These are phyloP conservation scores for Panicum hallii DNA, from an alignment of 202 grass and related monocot genomes.

Conservation along the genomic window DNA sequence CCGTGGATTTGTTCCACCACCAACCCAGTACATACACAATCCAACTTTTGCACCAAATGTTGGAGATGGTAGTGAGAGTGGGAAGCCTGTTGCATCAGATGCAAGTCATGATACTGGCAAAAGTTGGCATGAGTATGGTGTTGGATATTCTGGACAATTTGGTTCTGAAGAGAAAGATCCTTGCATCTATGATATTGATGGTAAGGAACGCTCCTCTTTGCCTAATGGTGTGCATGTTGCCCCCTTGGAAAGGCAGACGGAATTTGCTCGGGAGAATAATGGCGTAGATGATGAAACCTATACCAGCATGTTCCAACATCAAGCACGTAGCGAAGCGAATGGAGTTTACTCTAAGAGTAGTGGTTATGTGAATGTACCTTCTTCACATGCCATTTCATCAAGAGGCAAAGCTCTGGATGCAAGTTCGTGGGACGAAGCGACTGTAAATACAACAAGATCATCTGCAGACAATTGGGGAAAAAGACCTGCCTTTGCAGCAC, in stretches of 20 bases:
- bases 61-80: constrained; percentile 52
- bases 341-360: constrained; percentile 49
- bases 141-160: constrained; percentile 56
- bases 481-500: constrained; percentile 53
- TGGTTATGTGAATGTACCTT: constrained; percentile 47
- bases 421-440: constrained; percentile 60
- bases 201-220: constrained; percentile 56
- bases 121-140: constrained; percentile 52
- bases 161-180: constrained; percentile 50
- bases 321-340: constrained; percentile 49
- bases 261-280: constrained; percentile 51
- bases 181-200: constrained; percentile 56
- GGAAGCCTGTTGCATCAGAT: constrained; percentile 48
- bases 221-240: constrained; percentile 45
- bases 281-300: constrained; percentile 57
- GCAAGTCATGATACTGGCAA: constrained; percentile 49
- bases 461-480: constrained; percentile 73
- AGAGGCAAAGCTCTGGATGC: constrained; percentile 56
- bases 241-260: constrained; percentile 46
- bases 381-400: constrained; percentile 60
- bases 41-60: constrained; percentile 53
- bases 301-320: constrained; percentile 55
- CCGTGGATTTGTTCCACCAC: constrained; percentile 59
- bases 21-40: constrained; percentile 61
- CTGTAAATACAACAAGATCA: constrained; percentile 57